Evolutionary conservation across 768 basidiomycete genomes (phyloP).

Genomic region (Cyclocybe aegerita): DNA sequence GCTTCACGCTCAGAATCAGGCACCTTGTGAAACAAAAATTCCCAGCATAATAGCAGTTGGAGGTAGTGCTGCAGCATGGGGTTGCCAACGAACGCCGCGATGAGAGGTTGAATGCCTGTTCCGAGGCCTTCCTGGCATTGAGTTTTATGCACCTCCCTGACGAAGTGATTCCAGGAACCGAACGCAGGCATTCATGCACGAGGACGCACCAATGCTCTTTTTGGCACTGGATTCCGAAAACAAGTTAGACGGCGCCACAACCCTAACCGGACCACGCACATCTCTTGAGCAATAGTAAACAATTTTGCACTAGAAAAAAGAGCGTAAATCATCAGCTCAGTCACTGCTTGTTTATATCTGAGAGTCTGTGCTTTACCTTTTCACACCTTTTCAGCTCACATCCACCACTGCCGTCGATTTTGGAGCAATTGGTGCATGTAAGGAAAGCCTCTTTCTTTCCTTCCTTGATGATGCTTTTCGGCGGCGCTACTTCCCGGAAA

Average conservation of each 20-base stretch:
- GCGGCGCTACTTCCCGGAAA: slow-evolving; percentile 12
- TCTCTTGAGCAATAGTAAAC: slow-evolving; percentile 14
- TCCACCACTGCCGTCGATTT: not conserved
- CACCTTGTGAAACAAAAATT: slow-evolving; percentile 9
- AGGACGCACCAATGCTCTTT: slow-evolving; percentile 11
- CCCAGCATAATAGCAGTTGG: slow-evolving; percentile 12
- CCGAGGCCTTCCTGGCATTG: slow-evolving; percentile 11
- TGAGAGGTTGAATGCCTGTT: slow-evolving; percentile 12
- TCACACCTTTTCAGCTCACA: slow-evolving; percentile 10
- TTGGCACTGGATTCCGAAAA: slow-evolving; percentile 11
- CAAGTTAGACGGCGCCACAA: not conserved
- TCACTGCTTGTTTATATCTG: not conserved
- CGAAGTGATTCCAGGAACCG: not conserved
- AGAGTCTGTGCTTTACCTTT: not conserved
- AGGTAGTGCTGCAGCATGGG: slow-evolving; percentile 17
- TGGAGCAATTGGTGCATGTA: slow-evolving; percentile 14
- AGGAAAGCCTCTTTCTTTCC: slow-evolving; percentile 12
- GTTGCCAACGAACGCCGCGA: slow-evolving; percentile 15
- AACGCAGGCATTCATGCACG: too few relatives aligned
- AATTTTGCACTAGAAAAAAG: slow-evolving; percentile 9
- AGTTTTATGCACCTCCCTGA: slow-evolving; percentile 13
- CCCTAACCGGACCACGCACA: not conserved
- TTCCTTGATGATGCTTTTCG: slow-evolving; percentile 13
- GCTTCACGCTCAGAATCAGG: slow-evolving; percentile 2
- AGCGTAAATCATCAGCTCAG: not conserved